These are phyloP conservation scores for Hymenotorrendiella dingleyae DNA, from an alignment of 2,329 filamentous ascomycete genomes.

Conservation along the genomic window DNA sequence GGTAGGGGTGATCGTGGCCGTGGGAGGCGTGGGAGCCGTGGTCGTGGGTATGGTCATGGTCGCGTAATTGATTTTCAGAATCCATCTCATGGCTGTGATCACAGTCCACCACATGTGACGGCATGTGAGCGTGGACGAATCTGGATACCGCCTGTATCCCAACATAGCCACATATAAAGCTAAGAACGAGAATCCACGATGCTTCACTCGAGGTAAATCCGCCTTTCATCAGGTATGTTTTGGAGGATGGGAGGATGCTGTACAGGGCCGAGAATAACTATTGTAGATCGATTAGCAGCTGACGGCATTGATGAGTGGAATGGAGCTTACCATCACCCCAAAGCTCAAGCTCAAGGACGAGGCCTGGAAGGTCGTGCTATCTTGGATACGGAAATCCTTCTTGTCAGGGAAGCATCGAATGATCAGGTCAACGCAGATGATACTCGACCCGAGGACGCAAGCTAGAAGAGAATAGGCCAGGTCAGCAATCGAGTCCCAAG, in stretches of 20 bases:
- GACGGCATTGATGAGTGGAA: neutral
- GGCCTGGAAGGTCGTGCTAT: slow-evolving; percentile 83
- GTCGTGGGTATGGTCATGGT: neutral
- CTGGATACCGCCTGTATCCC: slow-evolving; percentile 71
- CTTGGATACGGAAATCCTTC: slow-evolving; percentile 76
- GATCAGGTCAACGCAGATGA: slow-evolving; percentile 82
- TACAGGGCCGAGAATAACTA: slow-evolving; percentile 92
- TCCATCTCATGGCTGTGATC: slow-evolving; percentile 65
- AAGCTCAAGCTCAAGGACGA: slow-evolving; percentile 88
- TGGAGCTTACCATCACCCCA: slow-evolving; percentile 76
- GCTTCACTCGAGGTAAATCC: slow-evolving; percentile 62
- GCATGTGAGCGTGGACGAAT: slow-evolving; percentile 66
- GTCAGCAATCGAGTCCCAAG: too few relatives aligned
- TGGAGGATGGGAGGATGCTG: slow-evolving; percentile 86
- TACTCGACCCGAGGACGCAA: slow-evolving; percentile 68
- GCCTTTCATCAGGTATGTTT: slow-evolving; percentile 65
- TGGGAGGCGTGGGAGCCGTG: neutral
- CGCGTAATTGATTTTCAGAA: slow-evolving; percentile 1
- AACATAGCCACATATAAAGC: slow-evolving; percentile 66
- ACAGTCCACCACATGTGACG: slow-evolving; percentile 75
- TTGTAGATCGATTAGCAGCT: slow-evolving; percentile 11
- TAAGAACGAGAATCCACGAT: slow-evolving; percentile 61
- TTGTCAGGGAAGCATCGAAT: slow-evolving; percentile 67
- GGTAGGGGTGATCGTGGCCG: neutral
- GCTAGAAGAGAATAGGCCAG: slow-evolving; percentile 35